Conservation (phyloP, 768 basidiomycete species). For the Podaxis pistillaris region DNA sequence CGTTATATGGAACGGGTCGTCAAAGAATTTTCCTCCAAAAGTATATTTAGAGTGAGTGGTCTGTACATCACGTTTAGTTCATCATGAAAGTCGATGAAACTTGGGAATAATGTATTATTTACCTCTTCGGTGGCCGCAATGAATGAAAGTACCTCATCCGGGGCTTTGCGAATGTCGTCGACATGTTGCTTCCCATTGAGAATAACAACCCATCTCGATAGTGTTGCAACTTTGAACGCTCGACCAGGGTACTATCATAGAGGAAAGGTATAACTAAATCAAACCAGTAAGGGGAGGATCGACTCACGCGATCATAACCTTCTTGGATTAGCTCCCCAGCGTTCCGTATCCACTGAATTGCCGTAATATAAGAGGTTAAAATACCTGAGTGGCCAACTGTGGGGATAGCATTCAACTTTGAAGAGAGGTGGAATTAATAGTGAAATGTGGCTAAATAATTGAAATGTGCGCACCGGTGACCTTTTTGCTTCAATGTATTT, state of each 20-base stretch:
- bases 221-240: conserved; percentile 16
- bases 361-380: neutral
- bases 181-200: conserved; percentile 28
- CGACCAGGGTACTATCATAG: conserved; percentile 10
- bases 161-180: conserved; percentile 32
- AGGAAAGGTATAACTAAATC: neutral
- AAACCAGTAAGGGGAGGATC: neutral
- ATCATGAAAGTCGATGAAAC: neutral
- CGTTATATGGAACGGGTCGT: conserved; percentile 25
- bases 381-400: neutral
- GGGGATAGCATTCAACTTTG: neutral
- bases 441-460: neutral
- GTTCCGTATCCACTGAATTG: conserved; percentile 2
- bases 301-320: conserved; percentile 12
- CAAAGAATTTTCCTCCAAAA: conserved; percentile 27
- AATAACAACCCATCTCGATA: conserved; percentile 30
- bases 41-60: conserved; percentile 32
- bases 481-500: neutral
- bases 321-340: conserved; percentile 11
- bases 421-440: neutral
- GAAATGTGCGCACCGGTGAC: neutral
- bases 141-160: conserved; percentile 27
- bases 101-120: neutral
- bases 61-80: conserved; percentile 21
- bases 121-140: conserved; percentile 10